Base-by-base conservation (phyloP, 78 protist species). In the Dictyostelium discoideum region DNA sequence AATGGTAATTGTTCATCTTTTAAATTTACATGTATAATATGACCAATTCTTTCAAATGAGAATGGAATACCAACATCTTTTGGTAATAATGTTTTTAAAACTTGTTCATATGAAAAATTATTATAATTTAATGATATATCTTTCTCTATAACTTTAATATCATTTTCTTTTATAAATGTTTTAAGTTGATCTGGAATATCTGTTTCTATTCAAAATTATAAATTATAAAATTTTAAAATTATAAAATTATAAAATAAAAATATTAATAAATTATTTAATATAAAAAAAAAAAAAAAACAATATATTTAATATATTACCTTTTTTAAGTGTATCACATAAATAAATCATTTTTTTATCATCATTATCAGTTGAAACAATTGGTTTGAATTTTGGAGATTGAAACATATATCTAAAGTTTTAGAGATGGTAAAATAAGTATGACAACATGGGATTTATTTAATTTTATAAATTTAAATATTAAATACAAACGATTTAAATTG, bases 21-120 rank as follows among this genome's bases (percentile, higher is more conserved):
- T 42, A 99, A 96, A 84, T 99, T 99, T 26, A 99, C 2, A 83
- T 99, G 99, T 5, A 98, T 98, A 1, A 98, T 87, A 95, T 98
- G 99, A 18, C 99, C 99, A 14, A 99, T 96, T n/a, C 89, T 69
- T 87, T 98, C 99, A 82, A 97, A 99, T 39, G 95, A 85, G 13
- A 86, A 44, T 24, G 98, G 99, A 32, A 89, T 90, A 1, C 94
- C 85, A 22, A 97, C 1, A 13, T 88, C 86, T 22, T 44, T 39
- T 39, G 98, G 98, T 29, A 97, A 73, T 16, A 96, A 14, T 44
- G 73, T 40, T 26, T 63, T 89, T 60, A 97, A 77, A 18, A 93
- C 94, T 37, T 96, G 94, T 20, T 94, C 82, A 57, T 73, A 76
- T 10, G 87, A 65, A 69, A 92, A 92, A 69, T 92, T 92, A n/a